phyloP scores from a whole-genome alignment of 148 eudicot species.

The Rheum nobile region DNA sequence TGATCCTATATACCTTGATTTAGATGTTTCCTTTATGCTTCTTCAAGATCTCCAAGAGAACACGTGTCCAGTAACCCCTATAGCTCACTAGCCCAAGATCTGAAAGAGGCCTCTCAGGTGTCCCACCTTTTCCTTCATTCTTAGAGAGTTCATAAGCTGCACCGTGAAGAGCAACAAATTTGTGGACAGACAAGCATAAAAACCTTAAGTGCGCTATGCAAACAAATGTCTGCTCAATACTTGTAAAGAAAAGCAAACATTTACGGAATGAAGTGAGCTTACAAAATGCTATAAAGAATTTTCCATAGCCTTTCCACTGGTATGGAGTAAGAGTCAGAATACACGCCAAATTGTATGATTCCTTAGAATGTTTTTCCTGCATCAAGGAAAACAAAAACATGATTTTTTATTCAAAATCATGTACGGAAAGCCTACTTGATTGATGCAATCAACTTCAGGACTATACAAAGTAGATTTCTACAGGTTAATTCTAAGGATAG shows the following conservation, averaged over 20 bases:
- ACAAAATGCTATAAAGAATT: constrained; percentile 93
- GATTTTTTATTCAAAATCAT: too few relatives aligned
- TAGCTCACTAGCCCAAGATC: constrained; percentile 93
- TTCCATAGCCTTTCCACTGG: constrained; percentile 97
- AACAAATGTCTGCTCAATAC: too few relatives aligned
- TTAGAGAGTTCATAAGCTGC: constrained; percentile 97
- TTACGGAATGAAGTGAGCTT: constrained; percentile 19
- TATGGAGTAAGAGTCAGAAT: constrained; percentile 96
- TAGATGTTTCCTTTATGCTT: constrained; percentile 98
- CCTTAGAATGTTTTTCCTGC: constrained; percentile 97
- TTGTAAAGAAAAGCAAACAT: not conserved
- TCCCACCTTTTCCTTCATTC: constrained; percentile 95
- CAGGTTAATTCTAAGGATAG: not conserved
- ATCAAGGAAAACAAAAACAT: constrained; percentile 12
- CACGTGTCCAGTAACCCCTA: constrained; percentile 96
- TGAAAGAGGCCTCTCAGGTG: constrained; percentile 95
- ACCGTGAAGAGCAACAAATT: constrained; percentile 6
- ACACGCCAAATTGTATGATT: constrained; percentile 90
- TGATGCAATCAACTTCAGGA: not conserved
- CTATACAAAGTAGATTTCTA: not conserved
- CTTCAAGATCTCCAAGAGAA: constrained; percentile 82
- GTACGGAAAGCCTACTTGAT: too few relatives aligned
- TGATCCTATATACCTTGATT: constrained; percentile 49
- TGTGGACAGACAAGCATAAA: constrained; percentile 1
- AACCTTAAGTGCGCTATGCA: not conserved